Conservation (phyloP, 345 rosid species). For the Camelina sativa region DNA sequence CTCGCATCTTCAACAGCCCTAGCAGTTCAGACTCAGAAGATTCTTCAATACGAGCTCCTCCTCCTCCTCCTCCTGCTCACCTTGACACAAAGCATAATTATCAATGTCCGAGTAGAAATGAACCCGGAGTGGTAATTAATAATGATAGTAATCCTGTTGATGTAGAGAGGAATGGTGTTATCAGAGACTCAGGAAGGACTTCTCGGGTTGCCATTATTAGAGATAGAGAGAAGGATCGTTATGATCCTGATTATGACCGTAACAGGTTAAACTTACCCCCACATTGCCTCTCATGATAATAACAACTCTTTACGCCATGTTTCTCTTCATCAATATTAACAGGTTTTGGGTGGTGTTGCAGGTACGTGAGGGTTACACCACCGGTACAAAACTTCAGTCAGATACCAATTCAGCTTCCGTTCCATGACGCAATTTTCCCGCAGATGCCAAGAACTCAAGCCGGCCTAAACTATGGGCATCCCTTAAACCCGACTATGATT, state of each 20-base stretch:
- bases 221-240: conserved; percentile 92
- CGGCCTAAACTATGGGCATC: conserved; percentile 56
- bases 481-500: conserved; percentile 60
- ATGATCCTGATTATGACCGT: conserved; percentile 95
- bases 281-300: background rate
- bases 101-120: conserved; percentile 50
- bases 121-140: conserved; percentile 51
- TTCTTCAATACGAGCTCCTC: conserved; percentile 46
- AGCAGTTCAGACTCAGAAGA: conserved; percentile 66
- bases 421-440: conserved; percentile 61
- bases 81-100: conserved; percentile 46
- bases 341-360: conserved; percentile 25
- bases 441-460: conserved; percentile 74
- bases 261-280: conserved; percentile 44
- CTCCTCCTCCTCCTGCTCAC: conserved; percentile 23
- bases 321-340: background rate
- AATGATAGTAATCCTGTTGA: conserved; percentile 43
- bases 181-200: conserved; percentile 55
- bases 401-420: conserved; percentile 69
- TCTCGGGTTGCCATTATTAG: conserved; percentile 92
- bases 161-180: conserved; percentile 52
- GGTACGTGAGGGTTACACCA: conserved; percentile 85
- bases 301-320: background rate
- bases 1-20: conserved; percentile 84
- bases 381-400: conserved; percentile 59